A percentile compares a stretch with the other conserved stretches of the same genome.
These are phyloP conservation scores for Pythium pyrilobum DNA, from an alignment of 352 stramenopile genomes.

Conservation along the genomic window DNA sequence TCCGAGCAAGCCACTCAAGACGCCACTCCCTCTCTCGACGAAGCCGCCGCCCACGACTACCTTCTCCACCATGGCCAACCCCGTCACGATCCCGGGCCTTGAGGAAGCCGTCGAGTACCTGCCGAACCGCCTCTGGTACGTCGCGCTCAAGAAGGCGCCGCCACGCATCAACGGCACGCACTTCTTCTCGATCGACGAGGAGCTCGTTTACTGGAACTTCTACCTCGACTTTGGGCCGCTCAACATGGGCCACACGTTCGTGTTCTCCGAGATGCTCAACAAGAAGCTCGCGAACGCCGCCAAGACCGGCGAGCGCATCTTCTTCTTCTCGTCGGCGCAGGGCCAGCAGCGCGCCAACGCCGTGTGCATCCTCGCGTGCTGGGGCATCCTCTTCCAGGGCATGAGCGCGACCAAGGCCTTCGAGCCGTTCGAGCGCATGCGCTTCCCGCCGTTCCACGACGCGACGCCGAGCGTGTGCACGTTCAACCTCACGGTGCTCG, in stretches of 20 bases:
- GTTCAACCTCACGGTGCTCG: slow-evolving; percentile 87
- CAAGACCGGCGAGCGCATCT: slow-evolving; percentile 43
- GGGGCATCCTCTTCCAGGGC: slow-evolving; percentile 83
- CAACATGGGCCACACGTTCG: slow-evolving; percentile 76
- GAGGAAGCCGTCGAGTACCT: slow-evolving; percentile 65
- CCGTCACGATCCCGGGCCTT: slow-evolving; percentile 29
- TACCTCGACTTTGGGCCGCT: slow-evolving; percentile 96
- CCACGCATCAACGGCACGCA: slow-evolving; percentile 41
- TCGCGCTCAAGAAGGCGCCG: slow-evolving; percentile 54
- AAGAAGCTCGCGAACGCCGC: slow-evolving; percentile 30
- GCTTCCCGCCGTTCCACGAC: slow-evolving; percentile 89
- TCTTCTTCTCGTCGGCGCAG: slow-evolving; percentile 81
- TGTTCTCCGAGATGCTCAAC: slow-evolving; percentile 46
- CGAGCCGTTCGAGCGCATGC: slow-evolving; percentile 41
- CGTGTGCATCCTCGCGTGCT: slow-evolving; percentile 86
- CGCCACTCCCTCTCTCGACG: not conserved
- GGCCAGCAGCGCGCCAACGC: slow-evolving; percentile 86
- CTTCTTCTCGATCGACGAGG: slow-evolving; percentile 82
- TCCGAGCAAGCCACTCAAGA: not conserved
- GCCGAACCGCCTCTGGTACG: slow-evolving; percentile 50
- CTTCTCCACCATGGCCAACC: slow-evolving; percentile 17
- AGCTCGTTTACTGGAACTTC: slow-evolving; percentile 95
- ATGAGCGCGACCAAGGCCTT: slow-evolving; percentile 72
- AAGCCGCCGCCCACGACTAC: not conserved
- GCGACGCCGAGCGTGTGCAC: slow-evolving; percentile 76